These are phyloP conservation scores for Trypethelium eluteriae DNA, from an alignment of 495 filamentous ascomycete species.

Conservation along the genomic window DNA sequence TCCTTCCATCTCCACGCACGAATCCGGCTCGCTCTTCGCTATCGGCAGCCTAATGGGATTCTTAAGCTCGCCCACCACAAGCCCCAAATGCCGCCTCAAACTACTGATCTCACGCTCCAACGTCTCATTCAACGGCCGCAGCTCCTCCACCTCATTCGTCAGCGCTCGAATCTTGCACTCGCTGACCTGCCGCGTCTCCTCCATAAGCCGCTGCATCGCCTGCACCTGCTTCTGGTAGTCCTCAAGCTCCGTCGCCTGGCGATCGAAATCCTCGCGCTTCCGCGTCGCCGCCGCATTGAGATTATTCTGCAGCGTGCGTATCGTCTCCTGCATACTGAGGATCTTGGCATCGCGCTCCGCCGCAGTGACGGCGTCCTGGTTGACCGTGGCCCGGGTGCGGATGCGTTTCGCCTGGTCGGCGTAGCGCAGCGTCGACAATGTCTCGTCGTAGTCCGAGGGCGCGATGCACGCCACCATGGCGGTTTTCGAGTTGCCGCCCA, in stretches of 20 bases:
- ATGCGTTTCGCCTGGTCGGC: conserved; percentile 97
- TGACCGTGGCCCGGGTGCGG: conserved; percentile 90
- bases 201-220: conserved; percentile 86
- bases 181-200: conserved; percentile 75
- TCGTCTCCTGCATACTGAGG: conserved; percentile 85
- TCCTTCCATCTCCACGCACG: conserved; percentile 13
- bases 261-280: conserved; percentile 42
- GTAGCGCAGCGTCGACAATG: conserved; percentile 89
- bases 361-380: conserved; percentile 79
- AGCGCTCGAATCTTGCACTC: conserved; percentile 86
- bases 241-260: conserved; percentile 62
- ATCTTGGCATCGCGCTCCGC: conserved; percentile 93
- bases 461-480: conserved; percentile 98
- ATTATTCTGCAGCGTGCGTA: conserved; percentile 72
- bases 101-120: conserved; percentile 85
- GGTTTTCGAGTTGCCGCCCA: conserved; percentile 94
- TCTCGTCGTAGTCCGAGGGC: conserved; percentile 94
- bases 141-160: conserved; percentile 55
- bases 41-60: conserved; percentile 68
- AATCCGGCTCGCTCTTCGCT: conserved; percentile 25
- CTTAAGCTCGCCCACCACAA: conserved; percentile 77
- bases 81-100: conserved; percentile 70
- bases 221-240: conserved; percentile 85
- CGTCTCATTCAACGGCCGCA: conserved; percentile 37
- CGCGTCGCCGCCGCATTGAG: conserved; percentile 44